Conservation (phyloP, 2,329 filamentous ascomycete species). For the Beauveria rudraprayagi region DNA sequence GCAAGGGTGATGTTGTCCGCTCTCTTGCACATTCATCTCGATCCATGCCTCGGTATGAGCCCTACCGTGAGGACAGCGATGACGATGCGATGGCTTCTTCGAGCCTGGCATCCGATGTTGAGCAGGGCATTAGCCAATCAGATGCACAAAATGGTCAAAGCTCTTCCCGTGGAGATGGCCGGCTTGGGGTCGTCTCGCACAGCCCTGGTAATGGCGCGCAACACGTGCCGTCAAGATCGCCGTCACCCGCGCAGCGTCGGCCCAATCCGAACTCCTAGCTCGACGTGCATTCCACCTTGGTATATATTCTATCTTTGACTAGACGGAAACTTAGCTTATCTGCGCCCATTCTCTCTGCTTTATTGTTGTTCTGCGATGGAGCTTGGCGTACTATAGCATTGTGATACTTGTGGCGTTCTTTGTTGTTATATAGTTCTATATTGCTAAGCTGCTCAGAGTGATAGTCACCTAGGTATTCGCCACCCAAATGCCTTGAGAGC, state of each 20-base stretch:
- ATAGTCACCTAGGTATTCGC: background rate
- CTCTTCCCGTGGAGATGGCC: background rate
- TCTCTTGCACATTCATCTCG: slow-evolving; percentile 50
- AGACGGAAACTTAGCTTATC: background rate
- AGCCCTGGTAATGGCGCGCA: slow-evolving; percentile 3
- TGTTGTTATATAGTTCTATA: background rate
- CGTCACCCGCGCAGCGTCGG: background rate
- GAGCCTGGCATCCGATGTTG: slow-evolving; percentile 31
- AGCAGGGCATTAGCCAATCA: slow-evolving; percentile 29
- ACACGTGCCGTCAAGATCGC: slow-evolving; percentile 5
- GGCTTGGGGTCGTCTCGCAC: slow-evolving; percentile 5
- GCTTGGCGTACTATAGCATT: slow-evolving; percentile 2
- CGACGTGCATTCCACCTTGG: background rate
- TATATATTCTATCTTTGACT: background rate
- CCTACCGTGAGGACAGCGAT: slow-evolving; percentile 45
- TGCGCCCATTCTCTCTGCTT: background rate
- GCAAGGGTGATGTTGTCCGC: slow-evolving; percentile 90
- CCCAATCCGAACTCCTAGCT: background rate
- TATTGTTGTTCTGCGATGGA: slow-evolving; percentile 2
- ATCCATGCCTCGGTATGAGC: slow-evolving; percentile 44
- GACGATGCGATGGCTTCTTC: slow-evolving; percentile 32
- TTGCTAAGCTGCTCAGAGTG: background rate
- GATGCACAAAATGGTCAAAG: slow-evolving; percentile 16
- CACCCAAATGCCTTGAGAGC: background rate
- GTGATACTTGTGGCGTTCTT: background rate